Evolutionary conservation across 2,329 filamentous ascomycete species (phyloP).

Genomic region (Apiospora rasikravindrae): DNA sequence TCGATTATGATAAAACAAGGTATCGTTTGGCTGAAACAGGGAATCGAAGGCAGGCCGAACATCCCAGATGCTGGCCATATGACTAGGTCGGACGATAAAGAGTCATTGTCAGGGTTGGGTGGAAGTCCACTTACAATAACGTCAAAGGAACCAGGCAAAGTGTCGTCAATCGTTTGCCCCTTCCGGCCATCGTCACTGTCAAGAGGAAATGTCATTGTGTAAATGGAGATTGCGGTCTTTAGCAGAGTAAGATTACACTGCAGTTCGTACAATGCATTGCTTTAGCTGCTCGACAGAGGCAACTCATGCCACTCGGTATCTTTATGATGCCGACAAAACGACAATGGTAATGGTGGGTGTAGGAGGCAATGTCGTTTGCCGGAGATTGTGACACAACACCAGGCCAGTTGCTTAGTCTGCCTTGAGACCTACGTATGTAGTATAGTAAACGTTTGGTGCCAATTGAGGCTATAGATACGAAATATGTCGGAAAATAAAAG

Average conservation of each 20-base stretch:
- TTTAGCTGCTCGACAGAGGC: neutral
- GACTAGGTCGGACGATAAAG: slow-evolving; percentile 34
- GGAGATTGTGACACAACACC: neutral
- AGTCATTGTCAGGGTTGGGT: slow-evolving; percentile 32
- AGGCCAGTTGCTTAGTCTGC: neutral
- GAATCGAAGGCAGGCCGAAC: slow-evolving; percentile 1
- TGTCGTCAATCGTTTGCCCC: slow-evolving; percentile 27
- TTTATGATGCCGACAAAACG: neutral
- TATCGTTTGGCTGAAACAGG: slow-evolving; percentile 25
- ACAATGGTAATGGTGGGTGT: neutral
- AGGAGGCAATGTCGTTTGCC: neutral
- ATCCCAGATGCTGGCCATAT: slow-evolving; percentile 29
- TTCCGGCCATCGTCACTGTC: slow-evolving; percentile 30
- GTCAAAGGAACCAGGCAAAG: slow-evolving; percentile 33
- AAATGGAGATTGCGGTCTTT: slow-evolving; percentile 1
- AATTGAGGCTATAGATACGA: neutral
- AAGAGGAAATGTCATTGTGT: slow-evolving; percentile 6
- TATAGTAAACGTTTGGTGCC: neutral
- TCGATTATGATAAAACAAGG: slow-evolving; percentile 26
- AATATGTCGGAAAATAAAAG: neutral
- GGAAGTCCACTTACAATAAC: slow-evolving; percentile 28
- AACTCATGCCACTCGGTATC: neutral
- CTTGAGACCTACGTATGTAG: neutral
- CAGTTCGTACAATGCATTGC: neutral
- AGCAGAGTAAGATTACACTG: neutral